A percentile compares a stretch with the other conserved stretches of the same genome.
Evolutionary conservation across 176 grass and related monocot genomes (phyloP).

Genomic region (Eleusine indica): DNA sequence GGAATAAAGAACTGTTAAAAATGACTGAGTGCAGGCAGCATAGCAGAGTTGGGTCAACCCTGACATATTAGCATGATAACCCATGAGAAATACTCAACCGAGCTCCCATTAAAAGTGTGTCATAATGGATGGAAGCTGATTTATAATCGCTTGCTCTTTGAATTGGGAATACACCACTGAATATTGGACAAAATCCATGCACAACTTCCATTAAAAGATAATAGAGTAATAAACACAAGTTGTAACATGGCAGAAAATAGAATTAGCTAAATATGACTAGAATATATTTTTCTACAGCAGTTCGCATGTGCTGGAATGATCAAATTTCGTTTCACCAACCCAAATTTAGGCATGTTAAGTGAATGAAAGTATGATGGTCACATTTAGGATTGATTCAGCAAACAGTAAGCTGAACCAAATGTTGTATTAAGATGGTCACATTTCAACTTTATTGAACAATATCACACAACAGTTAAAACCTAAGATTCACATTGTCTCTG

Average conservation of each 20-base stretch:
- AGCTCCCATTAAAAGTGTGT: not conserved
- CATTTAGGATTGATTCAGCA: not conserved
- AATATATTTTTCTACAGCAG: constrained; percentile 6
- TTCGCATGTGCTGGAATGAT: not conserved
- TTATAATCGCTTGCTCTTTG: not conserved
- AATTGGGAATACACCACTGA: not conserved
- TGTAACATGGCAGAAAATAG: constrained; percentile 13
- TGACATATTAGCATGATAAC: not conserved
- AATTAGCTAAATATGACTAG: not conserved
- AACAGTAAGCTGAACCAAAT: not conserved
- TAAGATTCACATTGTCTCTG: not conserved
- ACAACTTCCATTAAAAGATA: not conserved
- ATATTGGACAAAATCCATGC: not conserved
- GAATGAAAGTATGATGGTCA: not conserved
- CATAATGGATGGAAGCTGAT: not conserved
- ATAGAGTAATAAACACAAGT: constrained; percentile 7
- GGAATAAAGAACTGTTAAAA: not conserved
- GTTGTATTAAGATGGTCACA: not conserved
- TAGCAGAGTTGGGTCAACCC: not conserved
- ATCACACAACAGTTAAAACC: not conserved
- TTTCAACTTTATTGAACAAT: not conserved
- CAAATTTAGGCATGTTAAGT: not conserved
- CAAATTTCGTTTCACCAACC: not conserved
- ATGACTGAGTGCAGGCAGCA: not conserved
- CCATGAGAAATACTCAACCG: not conserved